phyloP scores from a whole-genome alignment of 176 grass and related monocot species.

The Aegilops speltoides region DNA sequence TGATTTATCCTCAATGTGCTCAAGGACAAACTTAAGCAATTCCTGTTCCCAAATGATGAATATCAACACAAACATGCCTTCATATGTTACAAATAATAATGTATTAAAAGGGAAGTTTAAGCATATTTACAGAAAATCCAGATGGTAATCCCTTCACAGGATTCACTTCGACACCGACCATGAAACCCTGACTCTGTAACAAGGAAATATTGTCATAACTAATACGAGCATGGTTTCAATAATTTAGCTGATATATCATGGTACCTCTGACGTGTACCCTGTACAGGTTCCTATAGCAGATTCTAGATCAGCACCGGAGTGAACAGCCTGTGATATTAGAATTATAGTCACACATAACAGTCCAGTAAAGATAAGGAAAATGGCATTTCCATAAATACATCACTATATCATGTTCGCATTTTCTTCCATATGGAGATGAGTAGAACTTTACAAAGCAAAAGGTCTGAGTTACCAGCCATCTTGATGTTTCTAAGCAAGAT shows the following conservation, averaged over 20 bases:
- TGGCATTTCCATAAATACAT: background rate
- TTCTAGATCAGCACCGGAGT: conserved; percentile 96
- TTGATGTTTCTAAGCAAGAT: background rate
- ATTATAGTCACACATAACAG: background rate
- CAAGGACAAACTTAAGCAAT: conserved; percentile 79
- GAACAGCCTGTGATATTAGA: conserved; percentile 63
- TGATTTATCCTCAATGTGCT: conserved; percentile 84
- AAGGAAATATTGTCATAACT: background rate
- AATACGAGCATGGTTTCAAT: background rate
- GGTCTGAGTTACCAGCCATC: background rate
- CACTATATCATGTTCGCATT: background rate
- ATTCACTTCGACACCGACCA: conserved; percentile 93
- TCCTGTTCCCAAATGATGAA: conserved; percentile 39
- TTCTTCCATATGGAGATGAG: background rate
- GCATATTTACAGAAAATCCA: conserved; percentile 73
- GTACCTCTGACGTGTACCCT: conserved; percentile 87
- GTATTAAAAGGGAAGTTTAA: conserved; percentile 24
- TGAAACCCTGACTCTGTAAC: conserved; percentile 89
- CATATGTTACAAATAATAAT: background rate
- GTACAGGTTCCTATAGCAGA: conserved; percentile 86
- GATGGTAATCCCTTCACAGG: conserved; percentile 84
- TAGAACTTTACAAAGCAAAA: background rate
- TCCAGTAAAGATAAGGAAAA: background rate
- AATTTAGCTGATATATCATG: conserved; percentile 9
- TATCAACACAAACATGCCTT: conserved; percentile 25